A percentile compares a stretch with the other conserved stretches of the same genome.
Evolutionary conservation across 208 protist genomes (phyloP).

Genomic region (Naegleria lovaniensis): DNA sequence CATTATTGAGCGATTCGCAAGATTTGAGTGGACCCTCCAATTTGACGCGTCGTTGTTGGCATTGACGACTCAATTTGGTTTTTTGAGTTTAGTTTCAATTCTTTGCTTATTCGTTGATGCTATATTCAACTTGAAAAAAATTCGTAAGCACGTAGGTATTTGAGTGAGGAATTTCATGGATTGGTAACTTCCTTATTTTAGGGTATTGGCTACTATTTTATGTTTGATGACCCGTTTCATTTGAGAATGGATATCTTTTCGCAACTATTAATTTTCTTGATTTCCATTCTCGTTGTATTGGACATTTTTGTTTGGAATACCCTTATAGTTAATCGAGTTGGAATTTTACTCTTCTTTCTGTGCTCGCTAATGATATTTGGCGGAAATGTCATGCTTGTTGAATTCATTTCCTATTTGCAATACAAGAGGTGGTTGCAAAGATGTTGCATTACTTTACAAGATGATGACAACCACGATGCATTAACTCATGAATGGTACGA

Average conservation of each 20-base stretch:
- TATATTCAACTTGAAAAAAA: neutral
- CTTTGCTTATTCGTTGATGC: neutral
- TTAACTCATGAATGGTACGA: neutral
- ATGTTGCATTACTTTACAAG: neutral
- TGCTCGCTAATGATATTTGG: neutral
- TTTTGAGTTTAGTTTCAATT: neutral
- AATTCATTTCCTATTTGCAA: neutral
- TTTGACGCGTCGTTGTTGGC: neutral
- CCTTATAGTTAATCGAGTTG: neutral
- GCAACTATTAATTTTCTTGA: neutral
- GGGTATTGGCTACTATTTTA: neutral
- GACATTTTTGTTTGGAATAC: neutral
- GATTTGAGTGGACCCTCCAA: neutral
- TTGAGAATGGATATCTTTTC: neutral
- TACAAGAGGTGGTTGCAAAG: neutral
- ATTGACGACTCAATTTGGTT: neutral
- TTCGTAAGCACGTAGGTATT: neutral
- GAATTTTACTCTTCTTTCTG: neutral
- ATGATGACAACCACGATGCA: too few species aligned
- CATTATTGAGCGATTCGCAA: neutral
- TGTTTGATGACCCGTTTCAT: neutral
- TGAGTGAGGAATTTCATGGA: too few species aligned
- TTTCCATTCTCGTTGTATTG: neutral
- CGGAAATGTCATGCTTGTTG: neutral
- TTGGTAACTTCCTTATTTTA: neutral